Evolutionary conservation across 2,329 filamentous ascomycete genomes (phyloP), one percentile per base, ranked within the genome.

Genomic region (Fusarium nanum): DNA sequence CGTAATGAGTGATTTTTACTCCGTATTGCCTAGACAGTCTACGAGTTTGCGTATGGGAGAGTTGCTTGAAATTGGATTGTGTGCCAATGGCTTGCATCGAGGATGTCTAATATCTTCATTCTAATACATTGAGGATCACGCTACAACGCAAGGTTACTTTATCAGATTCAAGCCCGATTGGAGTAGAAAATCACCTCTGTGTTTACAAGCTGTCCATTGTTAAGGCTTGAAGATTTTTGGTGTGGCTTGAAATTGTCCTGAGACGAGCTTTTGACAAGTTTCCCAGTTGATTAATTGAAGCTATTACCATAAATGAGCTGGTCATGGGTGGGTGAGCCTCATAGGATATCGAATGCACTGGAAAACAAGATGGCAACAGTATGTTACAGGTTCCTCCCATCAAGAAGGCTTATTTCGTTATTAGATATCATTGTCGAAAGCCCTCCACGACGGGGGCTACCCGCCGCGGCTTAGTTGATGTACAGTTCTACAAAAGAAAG

Each of bases 401-500:
- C n/a, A 23, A 34, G n/a, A 32, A 45, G 34, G 30, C 41, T 45
- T 56, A 52, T 46, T 42, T 34, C 16, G 22, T 45, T 56, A 59
- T 66, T 46, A 47, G n/a, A 64, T 64, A 56, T 64, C 52, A 54
- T 69, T 56, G 52, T 55, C 68, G 67, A 57, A 60, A 72, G 65
- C 50, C 68, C 56, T 61, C 68, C 69, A 45, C 67, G 52, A 25
- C 61, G 46, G 56, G 58, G 56, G 30, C 50, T 54, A 56, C 72
- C 64, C 50, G 58, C 64, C 64, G 67, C 44, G 59, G 57, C 54
- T 68, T 76, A 56, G 58, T 75, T 77, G 76, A 76, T 77, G 73
- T 77, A 77, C 76, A 77, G 60, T 76, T 74, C 67, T 77, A 76
- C 73, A 76, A 76, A 76, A 70, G 74, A 76, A 77, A 76, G 60